Percentiles rank a stretch among this genome's conserved stretches.
Evolutionary conservation across 1,284 basidiomycete genomes (phyloP).

Genomic region (Apiotrichum brassicae): DNA sequence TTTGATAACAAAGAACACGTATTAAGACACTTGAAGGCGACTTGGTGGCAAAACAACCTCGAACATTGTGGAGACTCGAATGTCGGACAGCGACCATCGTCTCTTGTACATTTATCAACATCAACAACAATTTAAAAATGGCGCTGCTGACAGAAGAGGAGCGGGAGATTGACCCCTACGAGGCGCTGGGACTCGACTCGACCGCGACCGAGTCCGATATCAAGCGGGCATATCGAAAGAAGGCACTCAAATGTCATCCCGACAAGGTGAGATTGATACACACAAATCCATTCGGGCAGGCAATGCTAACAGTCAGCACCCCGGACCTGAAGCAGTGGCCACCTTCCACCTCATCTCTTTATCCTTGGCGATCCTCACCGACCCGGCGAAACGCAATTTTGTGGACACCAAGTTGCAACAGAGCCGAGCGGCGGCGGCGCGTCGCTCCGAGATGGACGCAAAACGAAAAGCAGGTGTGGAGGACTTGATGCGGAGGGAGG

Average conservation of each 20-base stretch:
- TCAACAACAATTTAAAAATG: slow-evolving; percentile 3
- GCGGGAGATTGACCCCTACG: slow-evolving; percentile 60
- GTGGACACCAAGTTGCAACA: slow-evolving; percentile 71
- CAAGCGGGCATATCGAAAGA: slow-evolving; percentile 71
- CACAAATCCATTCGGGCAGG: neutral
- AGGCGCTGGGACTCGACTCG: slow-evolving; percentile 59
- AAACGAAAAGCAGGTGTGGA: slow-evolving; percentile 71
- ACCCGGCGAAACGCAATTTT: slow-evolving; percentile 72
- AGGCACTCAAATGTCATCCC: slow-evolving; percentile 80
- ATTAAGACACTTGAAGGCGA: too few relatives aligned
- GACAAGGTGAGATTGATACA: slow-evolving; percentile 65
- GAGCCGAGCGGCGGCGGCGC: slow-evolving; percentile 62
- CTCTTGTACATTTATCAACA: neutral
- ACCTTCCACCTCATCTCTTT: slow-evolving; percentile 84
- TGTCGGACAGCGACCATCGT: too few relatives aligned
- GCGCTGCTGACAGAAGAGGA: slow-evolving; percentile 44
- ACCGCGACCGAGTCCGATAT: slow-evolving; percentile 77
- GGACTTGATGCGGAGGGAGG: slow-evolving; percentile 76
- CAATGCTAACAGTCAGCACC: slow-evolving; percentile 11
- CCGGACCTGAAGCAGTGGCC: slow-evolving; percentile 51
- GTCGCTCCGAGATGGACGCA: slow-evolving; percentile 67
- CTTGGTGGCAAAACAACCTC: too few relatives aligned
- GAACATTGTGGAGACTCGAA: too few relatives aligned
- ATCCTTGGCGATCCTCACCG: slow-evolving; percentile 76
- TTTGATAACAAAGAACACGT: neutral